A percentile compares a stretch with the other conserved stretches of the same genome.
phyloP scores from a whole-genome alignment of 176 grass and related monocot genomes.

The Oryza nivara region DNA sequence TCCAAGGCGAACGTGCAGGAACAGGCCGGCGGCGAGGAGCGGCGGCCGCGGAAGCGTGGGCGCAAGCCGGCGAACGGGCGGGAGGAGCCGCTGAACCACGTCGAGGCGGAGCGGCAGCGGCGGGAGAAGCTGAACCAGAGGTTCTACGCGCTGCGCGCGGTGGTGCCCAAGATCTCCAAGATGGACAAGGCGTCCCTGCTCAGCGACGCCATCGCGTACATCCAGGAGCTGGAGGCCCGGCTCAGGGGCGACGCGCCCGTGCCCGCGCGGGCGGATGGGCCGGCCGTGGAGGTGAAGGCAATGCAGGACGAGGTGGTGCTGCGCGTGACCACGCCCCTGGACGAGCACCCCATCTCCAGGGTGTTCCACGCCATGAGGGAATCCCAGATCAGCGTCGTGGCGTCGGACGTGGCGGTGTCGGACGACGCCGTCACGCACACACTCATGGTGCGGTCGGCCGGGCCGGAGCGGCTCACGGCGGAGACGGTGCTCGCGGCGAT shows the following conservation, averaged over 20 bases:
- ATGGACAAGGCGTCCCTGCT: slow-evolving; percentile 94
- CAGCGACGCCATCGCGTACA: slow-evolving; percentile 82
- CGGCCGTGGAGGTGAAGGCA: slow-evolving; percentile 63
- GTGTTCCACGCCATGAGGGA: slow-evolving; percentile 58
- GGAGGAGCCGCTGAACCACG: slow-evolving; percentile 89
- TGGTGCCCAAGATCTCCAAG: slow-evolving; percentile 87
- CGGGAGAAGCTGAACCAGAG: slow-evolving; percentile 95
- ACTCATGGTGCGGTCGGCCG: slow-evolving; percentile 63
- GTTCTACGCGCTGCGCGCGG: slow-evolving; percentile 85
- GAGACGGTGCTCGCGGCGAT: slow-evolving; percentile 65
- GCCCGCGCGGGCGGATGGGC: slow-evolving; percentile 30
- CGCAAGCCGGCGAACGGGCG: slow-evolving; percentile 90
- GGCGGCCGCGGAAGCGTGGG: slow-evolving; percentile 72
- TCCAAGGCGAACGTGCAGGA: not conserved
- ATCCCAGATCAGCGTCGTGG: slow-evolving; percentile 53
- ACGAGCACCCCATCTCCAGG: slow-evolving; percentile 57
- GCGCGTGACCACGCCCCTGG: slow-evolving; percentile 70
- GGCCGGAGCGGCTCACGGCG: slow-evolving; percentile 51
- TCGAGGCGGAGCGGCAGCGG: slow-evolving; percentile 94
- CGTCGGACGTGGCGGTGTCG: slow-evolving; percentile 56
- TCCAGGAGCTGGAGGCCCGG: slow-evolving; percentile 74
- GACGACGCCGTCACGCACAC: slow-evolving; percentile 71
- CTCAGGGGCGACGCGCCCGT: slow-evolving; percentile 37
- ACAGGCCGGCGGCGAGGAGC: slow-evolving; percentile 41
- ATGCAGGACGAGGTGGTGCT: slow-evolving; percentile 74